Base-by-base conservation (phyloP, 768 basidiomycete species). In the Russula abietina region DNA sequence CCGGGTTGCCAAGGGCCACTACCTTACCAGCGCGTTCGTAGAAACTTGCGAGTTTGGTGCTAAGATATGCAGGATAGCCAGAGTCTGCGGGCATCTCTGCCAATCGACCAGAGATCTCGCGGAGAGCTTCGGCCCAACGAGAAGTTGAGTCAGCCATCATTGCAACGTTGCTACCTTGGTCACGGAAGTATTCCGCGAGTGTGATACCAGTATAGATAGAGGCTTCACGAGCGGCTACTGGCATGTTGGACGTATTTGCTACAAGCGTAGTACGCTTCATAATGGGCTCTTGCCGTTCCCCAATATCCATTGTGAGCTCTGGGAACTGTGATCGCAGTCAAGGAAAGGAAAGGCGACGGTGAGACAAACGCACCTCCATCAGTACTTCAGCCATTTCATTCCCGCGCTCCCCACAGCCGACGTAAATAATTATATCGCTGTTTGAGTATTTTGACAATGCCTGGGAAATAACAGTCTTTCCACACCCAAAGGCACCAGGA, bases 51-150 rank as follows among this genome's bases (percentile, higher is more conserved):
- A 98, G 79, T 76, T 98, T 98, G 36, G 97, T 96, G 65, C 88
- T 79, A 64, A 98, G 85, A 75, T 98, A 98, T 3, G 97, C 97
- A 55, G 97, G 97, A 76, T 99, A 99, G 61, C 97, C 97, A 45
- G 97, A 98, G 74, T 98, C 97, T 33, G 97, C 97, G 54, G 97
- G 97, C 97, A 99, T 99, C 77, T 99, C 97, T 43, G 97, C 97
- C 65, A 99, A 76, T 76, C 97, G 95, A 76, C 97, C 97, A 26
- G 95, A 98, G 67, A 99, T 98, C 82, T 99, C 97, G 79, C 97
- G 93, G 51, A 99, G 78, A 22, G 97, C 97, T 73, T 99, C 97
- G 32, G 97, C 97, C 97, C 97, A 99, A 69, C 97, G 94, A 24
- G 93, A 96, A 0, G 96, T 98, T 6, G 93, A 96, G 75, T 98